Evolutionary conservation across 768 basidiomycete genomes (phyloP), one percentile per base, ranked within the genome.

Genomic region (Hypsizygus marmoreus): DNA sequence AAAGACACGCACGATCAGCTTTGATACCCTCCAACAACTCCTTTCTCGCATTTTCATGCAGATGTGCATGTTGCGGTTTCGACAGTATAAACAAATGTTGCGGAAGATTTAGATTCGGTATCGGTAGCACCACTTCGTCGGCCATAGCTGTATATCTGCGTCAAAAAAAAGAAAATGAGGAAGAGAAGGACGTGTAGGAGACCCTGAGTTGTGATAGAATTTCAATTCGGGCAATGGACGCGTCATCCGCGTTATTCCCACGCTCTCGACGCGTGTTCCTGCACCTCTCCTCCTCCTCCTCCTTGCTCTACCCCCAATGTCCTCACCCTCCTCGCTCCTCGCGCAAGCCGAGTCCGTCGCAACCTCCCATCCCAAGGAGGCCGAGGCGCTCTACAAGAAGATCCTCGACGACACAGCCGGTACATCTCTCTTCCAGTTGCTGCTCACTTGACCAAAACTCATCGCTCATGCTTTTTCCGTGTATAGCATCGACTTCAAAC

Each of bases 61-160:
- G 74, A 37, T 80, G 73, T 0, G 71, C 60, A 28, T 93, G 75
- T 1, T 75, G 69, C 0, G 82, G 75, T 14, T 79, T 80, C 10
- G 82, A 77, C 4, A 97, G 75, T 8, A 80, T 78, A 57, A 91
- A 97, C 10, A 87, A 71, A 59, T 86, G 80, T 57, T 95, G 88
- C 0, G 94, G 77, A 13, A 95, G 77, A 9, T 75, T 70, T 45
- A 94, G 82, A 62, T 97, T 95, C 17, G 94, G 95, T 50, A 90
- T 86, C 0, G 91, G 91, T 29, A 90, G 76, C 2, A 94, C 82
- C 11, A 80, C 69, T 53, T 95, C 91, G 65, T 95, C 89, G 42
- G 90, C 79, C 91, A 94, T 93, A 42, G 53, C 57, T 45, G 51
- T 45, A 12, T 29, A 28, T 44, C 34, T 49, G 58, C 50, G 54